These are phyloP conservation scores for Pleurostoma richardsiae DNA, from an alignment of 2,329 filamentous ascomycete species.

Conservation along the genomic window DNA sequence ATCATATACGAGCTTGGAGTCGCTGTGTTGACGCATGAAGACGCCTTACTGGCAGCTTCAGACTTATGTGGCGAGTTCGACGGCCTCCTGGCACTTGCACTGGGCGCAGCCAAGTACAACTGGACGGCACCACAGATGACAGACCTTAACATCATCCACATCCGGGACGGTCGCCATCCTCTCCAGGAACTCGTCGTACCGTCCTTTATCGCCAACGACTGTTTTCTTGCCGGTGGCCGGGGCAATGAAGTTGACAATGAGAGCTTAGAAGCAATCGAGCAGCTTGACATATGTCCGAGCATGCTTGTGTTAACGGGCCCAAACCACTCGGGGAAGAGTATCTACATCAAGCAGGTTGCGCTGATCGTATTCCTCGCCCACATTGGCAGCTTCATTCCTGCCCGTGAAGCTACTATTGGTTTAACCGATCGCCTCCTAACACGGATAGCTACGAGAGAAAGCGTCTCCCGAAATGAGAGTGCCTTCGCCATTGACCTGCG, in stretches of 20 bases:
- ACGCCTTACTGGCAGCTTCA: constrained; percentile 62
- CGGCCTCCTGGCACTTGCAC: constrained; percentile 72
- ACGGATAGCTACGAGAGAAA: constrained; percentile 70
- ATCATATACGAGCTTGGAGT: constrained; percentile 75
- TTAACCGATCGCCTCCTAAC: constrained; percentile 91
- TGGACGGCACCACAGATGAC: constrained; percentile 68
- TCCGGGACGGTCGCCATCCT: constrained; percentile 77
- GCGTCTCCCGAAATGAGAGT: constrained; percentile 53
- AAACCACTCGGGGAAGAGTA: constrained; percentile 94
- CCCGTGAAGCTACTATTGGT: constrained; percentile 69
- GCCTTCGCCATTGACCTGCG: constrained; percentile 76
- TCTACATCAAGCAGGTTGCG: constrained; percentile 91
- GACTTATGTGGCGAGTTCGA: constrained; percentile 84
- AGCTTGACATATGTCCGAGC: constrained; percentile 39
- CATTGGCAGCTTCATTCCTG: constrained; percentile 87
- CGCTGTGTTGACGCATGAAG: constrained; percentile 63
- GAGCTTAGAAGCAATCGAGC: constrained; percentile 1
- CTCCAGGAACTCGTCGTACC: constrained; percentile 80
- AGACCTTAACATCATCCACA: constrained; percentile 62
- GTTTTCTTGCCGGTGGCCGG: constrained; percentile 58
- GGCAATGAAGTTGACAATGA: constrained; percentile 11
- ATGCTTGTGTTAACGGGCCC: constrained; percentile 84
- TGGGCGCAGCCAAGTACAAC: constrained; percentile 70
- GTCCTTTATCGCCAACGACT: constrained; percentile 79
- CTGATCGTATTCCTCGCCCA: constrained; percentile 90